Evolutionary conservation across 2,329 filamentous ascomycete genomes (phyloP).

Genomic region (Ceratocystis albifundus): DNA sequence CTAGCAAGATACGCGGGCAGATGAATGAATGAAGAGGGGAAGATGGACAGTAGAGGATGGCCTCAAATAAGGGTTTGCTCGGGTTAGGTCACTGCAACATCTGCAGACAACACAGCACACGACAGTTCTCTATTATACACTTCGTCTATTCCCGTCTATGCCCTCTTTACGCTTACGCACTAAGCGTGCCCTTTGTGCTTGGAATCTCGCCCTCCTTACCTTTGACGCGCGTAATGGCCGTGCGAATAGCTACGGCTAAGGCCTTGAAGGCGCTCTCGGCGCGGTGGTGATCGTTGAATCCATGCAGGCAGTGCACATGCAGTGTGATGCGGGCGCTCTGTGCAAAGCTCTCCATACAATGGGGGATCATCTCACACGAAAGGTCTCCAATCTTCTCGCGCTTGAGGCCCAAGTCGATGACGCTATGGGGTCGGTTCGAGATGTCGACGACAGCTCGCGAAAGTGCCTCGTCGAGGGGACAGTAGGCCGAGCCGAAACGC

Average conservation of each 20-base stretch:
- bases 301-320: slow-evolving; percentile 84
- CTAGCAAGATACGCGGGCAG: background rate
- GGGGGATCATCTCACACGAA: slow-evolving; percentile 92
- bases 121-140: background rate
- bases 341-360: slow-evolving; percentile 89
- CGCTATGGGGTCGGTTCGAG: slow-evolving; percentile 77
- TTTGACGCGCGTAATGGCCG: slow-evolving; percentile 61
- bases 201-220: slow-evolving; percentile 86
- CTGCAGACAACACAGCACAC: background rate
- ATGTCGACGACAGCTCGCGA: slow-evolving; percentile 90
- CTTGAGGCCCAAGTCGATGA: slow-evolving; percentile 72
- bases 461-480: slow-evolving; percentile 87
- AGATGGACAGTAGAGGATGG: background rate
- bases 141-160: background rate
- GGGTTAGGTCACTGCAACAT: background rate
- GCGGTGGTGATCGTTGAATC: slow-evolving; percentile 89
- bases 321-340: slow-evolving; percentile 83
- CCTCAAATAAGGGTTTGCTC: background rate
- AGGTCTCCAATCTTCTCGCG: slow-evolving; percentile 90
- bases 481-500: slow-evolving; percentile 84
- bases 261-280: slow-evolving; percentile 98
- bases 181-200: slow-evolving; percentile 89
- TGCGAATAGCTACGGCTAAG: slow-evolving; percentile 70
- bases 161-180: slow-evolving; percentile 33
- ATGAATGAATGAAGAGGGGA: background rate